Base-by-base conservation (phyloP, 2,329 filamentous ascomycete species). In the Alternaria consortialis region DNA sequence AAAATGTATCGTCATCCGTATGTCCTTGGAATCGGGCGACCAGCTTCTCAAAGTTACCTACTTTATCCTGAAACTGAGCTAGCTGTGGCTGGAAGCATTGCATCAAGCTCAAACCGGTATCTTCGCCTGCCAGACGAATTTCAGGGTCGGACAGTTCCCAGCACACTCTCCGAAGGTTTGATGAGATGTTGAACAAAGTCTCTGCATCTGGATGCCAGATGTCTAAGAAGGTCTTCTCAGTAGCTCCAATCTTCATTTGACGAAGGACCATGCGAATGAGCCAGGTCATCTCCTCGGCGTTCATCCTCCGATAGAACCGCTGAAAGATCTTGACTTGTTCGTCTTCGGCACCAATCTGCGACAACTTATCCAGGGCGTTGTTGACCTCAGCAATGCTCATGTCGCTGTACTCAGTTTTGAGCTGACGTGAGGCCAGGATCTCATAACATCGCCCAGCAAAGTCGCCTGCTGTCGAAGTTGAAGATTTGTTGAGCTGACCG, bases 41-140 rank as follows among this genome's bases (percentile, higher is more conserved):
- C 86, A 96, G 92, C 73, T 89, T 91, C 56, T 93, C 87, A 68
- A 97, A 92, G 0, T 89, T 88, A 11, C 74, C 75, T 7, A 75
- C 68, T 34, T 91, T 87, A 84, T 91, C 91, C 77, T 97, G 93
- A 65, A 97, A 97, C 66, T 95, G 91, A 5, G 95, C 95, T 36
- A 99, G 85, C 77, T 98, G 95, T 6, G 95, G 95, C 74, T 98
- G 94, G 74, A 98, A 98, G 75, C 93, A 97, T 73, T 95, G 91
- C 92, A 97, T 97, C 34, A 98, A 81, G 2, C 86, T 83, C 13
- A 98, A 89, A 0, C 90, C 90, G 1, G 88, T 86, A 53, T 93
- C 88, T 25, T 93, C 90, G 36, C 88, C 88, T 66, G 93, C 88
- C 2, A 99, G 84, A 4, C 91, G 87, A 11, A 92, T 79, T 37